Conservation (phyloP, 75 land plant genomes). For the Pinus albicaulis region DNA sequence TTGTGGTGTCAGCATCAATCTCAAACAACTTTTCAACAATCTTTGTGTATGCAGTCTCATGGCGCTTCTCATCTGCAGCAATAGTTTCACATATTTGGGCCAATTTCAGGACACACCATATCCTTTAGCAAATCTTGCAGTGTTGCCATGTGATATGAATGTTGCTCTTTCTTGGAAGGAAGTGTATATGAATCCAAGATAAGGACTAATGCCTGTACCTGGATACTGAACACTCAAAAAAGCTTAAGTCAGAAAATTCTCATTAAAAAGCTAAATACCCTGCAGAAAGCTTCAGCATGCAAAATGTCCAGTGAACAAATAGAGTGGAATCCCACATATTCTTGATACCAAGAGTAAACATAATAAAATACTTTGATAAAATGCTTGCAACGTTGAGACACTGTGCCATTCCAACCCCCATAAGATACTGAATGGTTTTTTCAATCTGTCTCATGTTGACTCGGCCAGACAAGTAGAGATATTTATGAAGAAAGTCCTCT, state of each 20-base stretch:
- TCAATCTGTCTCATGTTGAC: conserved; percentile 47
- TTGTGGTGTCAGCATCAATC: conserved; percentile 49
- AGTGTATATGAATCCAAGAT: conserved; percentile 67
- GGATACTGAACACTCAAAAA: conserved; percentile 30
- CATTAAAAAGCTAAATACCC: not conserved
- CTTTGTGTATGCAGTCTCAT: no score
- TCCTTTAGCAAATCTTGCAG: conserved; percentile 52
- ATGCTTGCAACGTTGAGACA: not conserved
- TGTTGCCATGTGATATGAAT: conserved; percentile 70
- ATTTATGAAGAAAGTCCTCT: conserved; percentile 27
- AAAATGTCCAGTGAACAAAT: not conserved
- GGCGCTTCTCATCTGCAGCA: conserved; percentile 70
- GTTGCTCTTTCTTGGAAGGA: conserved; percentile 72
- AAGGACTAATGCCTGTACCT: conserved; percentile 48
- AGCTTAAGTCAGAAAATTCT: no score
- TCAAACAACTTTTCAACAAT: conserved; percentile 61
- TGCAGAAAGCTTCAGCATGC: not conserved
- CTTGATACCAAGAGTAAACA: not conserved
- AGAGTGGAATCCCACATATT: not conserved
- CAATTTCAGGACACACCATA: conserved; percentile 44
- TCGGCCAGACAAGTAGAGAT: conserved; percentile 47
- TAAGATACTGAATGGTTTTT: conserved; percentile 36
- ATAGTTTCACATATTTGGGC: conserved; percentile 61
- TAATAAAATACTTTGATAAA: not conserved
- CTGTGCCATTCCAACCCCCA: conserved; percentile 68